These are phyloP conservation scores for Cryptococcus amylolentus DNA, from an alignment of 1,284 basidiomycete species.

Conservation along the genomic window DNA sequence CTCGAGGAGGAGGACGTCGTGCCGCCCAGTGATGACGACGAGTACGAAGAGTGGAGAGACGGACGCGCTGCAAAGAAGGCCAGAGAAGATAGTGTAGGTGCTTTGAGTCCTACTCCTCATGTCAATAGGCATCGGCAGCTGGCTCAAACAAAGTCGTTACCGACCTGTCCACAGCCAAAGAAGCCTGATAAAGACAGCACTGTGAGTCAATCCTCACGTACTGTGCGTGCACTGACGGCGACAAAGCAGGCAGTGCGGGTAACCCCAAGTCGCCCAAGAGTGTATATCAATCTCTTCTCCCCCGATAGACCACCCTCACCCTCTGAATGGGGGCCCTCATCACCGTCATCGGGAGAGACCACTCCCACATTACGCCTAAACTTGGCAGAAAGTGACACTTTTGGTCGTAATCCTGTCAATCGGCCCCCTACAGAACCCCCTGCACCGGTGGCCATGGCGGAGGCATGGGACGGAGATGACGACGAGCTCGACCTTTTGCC, in stretches of 20 bases:
- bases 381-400: neutral
- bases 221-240: neutral
- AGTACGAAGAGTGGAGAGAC: constrained; percentile 38
- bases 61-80: constrained; percentile 5
- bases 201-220: neutral
- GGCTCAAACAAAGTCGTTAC: neutral
- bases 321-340: neutral
- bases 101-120: neutral
- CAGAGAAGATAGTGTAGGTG: neutral
- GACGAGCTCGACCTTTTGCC: constrained; percentile 4
- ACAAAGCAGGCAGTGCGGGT: neutral
- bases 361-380: constrained; percentile 15
- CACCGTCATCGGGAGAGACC: constrained; percentile 3
- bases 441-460: neutral
- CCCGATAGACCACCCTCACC: neutral
- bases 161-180: constrained; percentile 1
- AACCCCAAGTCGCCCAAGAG: neutral
- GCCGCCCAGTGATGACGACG: constrained; percentile 42
- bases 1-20: constrained; percentile 24
- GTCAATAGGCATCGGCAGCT: neutral
- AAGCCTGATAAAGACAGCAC: constrained; percentile 10
- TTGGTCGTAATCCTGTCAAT: neutral
- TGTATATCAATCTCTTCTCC: neutral
- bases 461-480: constrained; percentile 1
- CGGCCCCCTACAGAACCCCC: neutral